These are phyloP conservation scores for Geum urbanum DNA, from an alignment of 306 rosid genomes.

Conservation along the genomic window DNA sequence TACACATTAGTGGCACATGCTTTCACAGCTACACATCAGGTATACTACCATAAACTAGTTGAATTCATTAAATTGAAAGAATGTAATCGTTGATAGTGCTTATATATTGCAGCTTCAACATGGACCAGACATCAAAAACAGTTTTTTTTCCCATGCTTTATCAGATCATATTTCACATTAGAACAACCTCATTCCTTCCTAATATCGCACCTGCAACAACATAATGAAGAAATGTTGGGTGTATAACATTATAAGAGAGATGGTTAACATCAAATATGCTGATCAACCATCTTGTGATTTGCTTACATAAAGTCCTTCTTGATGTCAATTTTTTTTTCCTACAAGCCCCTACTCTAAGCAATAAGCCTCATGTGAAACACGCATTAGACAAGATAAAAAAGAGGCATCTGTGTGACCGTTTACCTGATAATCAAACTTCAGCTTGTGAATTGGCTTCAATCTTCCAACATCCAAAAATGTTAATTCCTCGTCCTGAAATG, in stretches of 20 bases:
- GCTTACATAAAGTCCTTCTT: not conserved
- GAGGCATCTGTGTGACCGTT: not conserved
- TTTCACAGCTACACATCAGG: not conserved
- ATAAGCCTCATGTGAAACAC: not conserved
- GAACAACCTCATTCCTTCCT: not conserved
- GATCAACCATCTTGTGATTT: not conserved
- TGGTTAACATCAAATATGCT: not conserved
- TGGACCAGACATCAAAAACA: not conserved
- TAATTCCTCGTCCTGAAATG: slow-evolving; percentile 77
- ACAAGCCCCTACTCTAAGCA: not conserved
- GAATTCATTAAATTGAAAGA: not conserved
- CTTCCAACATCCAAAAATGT: slow-evolving; percentile 90
- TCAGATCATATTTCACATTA: no score
- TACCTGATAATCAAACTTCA: slow-evolving; percentile 88
- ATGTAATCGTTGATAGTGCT: not conserved
- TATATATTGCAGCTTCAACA: not conserved
- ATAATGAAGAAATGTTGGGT: not conserved
- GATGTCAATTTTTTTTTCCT: not conserved
- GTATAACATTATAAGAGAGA: not conserved
- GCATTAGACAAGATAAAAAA: not conserved
- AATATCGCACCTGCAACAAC: not conserved
- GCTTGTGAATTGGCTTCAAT: slow-evolving; percentile 74
- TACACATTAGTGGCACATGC: not conserved
- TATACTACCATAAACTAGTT: not conserved
- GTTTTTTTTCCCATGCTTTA: not conserved